Evolutionary conservation across 2,329 filamentous ascomycete genomes (phyloP).

Genomic region (Pseudonectria foliicola): DNA sequence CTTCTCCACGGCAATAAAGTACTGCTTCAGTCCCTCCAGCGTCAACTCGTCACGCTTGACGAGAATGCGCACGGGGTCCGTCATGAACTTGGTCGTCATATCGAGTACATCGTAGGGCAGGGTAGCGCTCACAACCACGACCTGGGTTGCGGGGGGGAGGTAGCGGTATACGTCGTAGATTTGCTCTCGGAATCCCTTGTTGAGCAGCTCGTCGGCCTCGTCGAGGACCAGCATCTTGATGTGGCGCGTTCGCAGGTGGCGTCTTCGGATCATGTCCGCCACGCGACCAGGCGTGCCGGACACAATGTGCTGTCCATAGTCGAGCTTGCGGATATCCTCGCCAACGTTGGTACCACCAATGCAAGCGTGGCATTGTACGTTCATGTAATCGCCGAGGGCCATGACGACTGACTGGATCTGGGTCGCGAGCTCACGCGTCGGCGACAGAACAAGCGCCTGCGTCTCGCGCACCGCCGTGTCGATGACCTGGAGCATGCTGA

Average conservation of each 20-base stretch:
- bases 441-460: constrained; percentile 90
- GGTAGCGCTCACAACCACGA: constrained; percentile 95
- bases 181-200: constrained; percentile 94
- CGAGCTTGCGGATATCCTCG: constrained; percentile 94
- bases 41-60: constrained; percentile 99
- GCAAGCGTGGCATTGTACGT: constrained; percentile 96
- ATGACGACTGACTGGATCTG: constrained; percentile 98
- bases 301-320: constrained; percentile 96
- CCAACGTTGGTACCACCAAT: constrained; percentile 97
- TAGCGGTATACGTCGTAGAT: constrained; percentile 99
- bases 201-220: constrained; percentile 61
- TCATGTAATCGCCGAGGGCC: constrained; percentile 99
- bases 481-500: constrained; percentile 93
- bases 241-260: constrained; percentile 51
- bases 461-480: constrained; percentile 88
- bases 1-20: constrained; percentile 98
- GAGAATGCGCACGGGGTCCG: constrained; percentile 88
- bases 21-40: constrained; percentile 94
- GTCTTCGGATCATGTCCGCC: constrained; percentile 54
- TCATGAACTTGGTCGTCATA: constrained; percentile 99
- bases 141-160: constrained; percentile 90
- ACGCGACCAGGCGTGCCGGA: constrained; percentile 97
- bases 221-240: constrained; percentile 59
- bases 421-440: constrained; percentile 91
- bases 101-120: constrained; percentile 96